Conservation (phyloP, 2,329 filamentous ascomycete species). For the Cryphonectria parasitica region DNA sequence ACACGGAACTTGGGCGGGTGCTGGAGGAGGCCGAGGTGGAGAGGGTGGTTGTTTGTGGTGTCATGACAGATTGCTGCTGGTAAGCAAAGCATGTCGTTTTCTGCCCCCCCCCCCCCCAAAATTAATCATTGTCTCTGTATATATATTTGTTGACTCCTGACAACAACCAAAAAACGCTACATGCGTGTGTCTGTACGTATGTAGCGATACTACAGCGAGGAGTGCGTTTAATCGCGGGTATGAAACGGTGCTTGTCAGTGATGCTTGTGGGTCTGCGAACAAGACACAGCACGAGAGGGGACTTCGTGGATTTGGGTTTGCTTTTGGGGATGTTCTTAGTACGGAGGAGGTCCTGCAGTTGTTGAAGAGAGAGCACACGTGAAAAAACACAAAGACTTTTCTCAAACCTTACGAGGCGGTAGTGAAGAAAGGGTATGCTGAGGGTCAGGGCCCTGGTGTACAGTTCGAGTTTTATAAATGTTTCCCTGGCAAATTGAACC, state of each 20-base stretch:
- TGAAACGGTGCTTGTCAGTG: conserved; percentile 45
- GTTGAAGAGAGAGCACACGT: background rate
- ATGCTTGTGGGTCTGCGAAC: conserved; percentile 43
- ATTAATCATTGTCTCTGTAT: background rate
- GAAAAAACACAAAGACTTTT: background rate
- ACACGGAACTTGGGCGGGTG: conserved; percentile 37
- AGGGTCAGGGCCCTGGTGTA: background rate
- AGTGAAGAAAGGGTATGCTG: background rate
- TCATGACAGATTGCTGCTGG: conserved; percentile 48
- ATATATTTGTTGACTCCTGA: background rate
- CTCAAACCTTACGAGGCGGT: background rate
- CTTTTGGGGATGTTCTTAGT: conserved; percentile 36
- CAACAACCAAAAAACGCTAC: background rate
- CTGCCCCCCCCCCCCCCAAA: too few relatives aligned
- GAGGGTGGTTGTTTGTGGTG: conserved; percentile 44
- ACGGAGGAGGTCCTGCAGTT: conserved; percentile 2
- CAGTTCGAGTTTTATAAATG: background rate
- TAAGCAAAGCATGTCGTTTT: background rate
- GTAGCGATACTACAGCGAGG: conserved; percentile 41
- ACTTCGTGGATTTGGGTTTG: conserved; percentile 40
- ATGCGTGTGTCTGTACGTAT: background rate
- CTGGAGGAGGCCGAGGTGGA: conserved; percentile 36
- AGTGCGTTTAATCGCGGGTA: conserved; percentile 45
- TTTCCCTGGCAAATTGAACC: too few relatives aligned
- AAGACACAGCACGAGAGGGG: conserved; percentile 40